phyloP scores from a whole-genome alignment of 2,329 filamentous ascomycete species.

The Nigrospora oryzae region DNA sequence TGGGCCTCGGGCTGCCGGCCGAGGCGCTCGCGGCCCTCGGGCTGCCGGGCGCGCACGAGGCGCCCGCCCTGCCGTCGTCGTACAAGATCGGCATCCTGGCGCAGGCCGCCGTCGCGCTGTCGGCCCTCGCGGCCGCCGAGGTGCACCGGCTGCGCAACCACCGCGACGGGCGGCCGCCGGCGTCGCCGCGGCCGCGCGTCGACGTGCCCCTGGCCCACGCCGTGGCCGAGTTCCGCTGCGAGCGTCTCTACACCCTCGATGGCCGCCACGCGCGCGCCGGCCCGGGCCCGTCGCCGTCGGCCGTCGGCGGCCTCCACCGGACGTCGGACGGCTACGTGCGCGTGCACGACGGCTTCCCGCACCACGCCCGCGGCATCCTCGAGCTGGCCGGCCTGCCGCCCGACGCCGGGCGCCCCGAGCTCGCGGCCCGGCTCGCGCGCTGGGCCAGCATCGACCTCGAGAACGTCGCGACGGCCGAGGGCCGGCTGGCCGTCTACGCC shows the following conservation, averaged over 20 bases:
- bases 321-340: slow-evolving; percentile 43
- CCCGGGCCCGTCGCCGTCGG: slow-evolving; percentile 21
- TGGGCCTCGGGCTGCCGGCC: slow-evolving; percentile 6
- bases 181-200: slow-evolving; percentile 23
- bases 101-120: slow-evolving; percentile 40
- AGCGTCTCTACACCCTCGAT: slow-evolving; percentile 36
- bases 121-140: slow-evolving; percentile 39
- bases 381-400: slow-evolving; percentile 29
- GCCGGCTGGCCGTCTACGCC: slow-evolving; percentile 35
- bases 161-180: background rate
- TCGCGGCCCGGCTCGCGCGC: slow-evolving; percentile 23
- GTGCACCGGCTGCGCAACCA: slow-evolving; percentile 27
- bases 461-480: slow-evolving; percentile 26
- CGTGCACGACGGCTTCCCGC: slow-evolving; percentile 44
- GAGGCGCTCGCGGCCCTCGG: slow-evolving; percentile 7
- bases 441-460: slow-evolving; percentile 42
- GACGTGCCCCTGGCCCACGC: slow-evolving; percentile 36
- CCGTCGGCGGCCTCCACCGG: slow-evolving; percentile 42
- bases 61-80: slow-evolving; percentile 33
- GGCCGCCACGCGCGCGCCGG: slow-evolving; percentile 17
- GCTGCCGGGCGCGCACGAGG: slow-evolving; percentile 2
- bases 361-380: slow-evolving; percentile 36
- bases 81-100: slow-evolving; percentile 46
- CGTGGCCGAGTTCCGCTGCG: slow-evolving; percentile 42
- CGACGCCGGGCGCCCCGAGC: slow-evolving; percentile 24